Conservation (phyloP, 441 rosid species). For the Metrosideros polymorpha region DNA sequence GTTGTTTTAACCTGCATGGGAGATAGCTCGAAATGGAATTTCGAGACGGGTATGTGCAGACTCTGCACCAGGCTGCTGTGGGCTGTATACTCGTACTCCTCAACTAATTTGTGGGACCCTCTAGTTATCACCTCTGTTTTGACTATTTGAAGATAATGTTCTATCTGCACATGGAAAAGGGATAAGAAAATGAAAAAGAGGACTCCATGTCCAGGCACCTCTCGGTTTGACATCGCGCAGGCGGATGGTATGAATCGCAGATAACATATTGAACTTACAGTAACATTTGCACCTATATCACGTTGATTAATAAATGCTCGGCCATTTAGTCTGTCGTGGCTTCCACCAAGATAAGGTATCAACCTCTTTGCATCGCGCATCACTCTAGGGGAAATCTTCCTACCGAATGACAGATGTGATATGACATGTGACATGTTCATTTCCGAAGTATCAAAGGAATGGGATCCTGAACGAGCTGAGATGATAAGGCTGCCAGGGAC, state of each 20-base stretch:
- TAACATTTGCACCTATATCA: constrained; percentile 83
- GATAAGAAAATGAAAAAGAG: not conserved
- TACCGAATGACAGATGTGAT: constrained; percentile 81
- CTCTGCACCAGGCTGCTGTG: constrained; percentile 87
- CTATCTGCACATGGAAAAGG: constrained; percentile 50
- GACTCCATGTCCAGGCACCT: not conserved
- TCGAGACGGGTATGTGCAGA: constrained; percentile 69
- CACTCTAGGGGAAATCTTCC: constrained; percentile 42
- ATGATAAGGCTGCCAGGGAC: constrained; percentile 92
- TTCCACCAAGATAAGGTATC: constrained; percentile 72
- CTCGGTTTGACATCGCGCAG: not conserved
- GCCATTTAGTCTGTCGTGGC: constrained; percentile 82
- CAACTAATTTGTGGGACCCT: constrained; percentile 39
- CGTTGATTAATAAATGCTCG: constrained; percentile 68
- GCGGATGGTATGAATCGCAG: constrained; percentile 1
- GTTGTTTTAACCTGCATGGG: constrained; percentile 86
- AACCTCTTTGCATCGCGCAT: constrained; percentile 56
- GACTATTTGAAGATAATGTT: constrained; percentile 95
- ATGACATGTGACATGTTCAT: constrained; percentile 97
- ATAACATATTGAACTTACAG: constrained; percentile 47
- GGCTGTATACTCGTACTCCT: constrained; percentile 92
- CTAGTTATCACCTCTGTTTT: constrained; percentile 75
- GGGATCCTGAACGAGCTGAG: constrained; percentile 82
- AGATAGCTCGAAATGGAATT: constrained; percentile 93
- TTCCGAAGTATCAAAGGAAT: constrained; percentile 84